A percentile compares a stretch with the other conserved stretches of the same genome.
Evolutionary conservation across 805 yeast species (phyloP).

Genomic region (Saccharomycopsis selenospora): DNA sequence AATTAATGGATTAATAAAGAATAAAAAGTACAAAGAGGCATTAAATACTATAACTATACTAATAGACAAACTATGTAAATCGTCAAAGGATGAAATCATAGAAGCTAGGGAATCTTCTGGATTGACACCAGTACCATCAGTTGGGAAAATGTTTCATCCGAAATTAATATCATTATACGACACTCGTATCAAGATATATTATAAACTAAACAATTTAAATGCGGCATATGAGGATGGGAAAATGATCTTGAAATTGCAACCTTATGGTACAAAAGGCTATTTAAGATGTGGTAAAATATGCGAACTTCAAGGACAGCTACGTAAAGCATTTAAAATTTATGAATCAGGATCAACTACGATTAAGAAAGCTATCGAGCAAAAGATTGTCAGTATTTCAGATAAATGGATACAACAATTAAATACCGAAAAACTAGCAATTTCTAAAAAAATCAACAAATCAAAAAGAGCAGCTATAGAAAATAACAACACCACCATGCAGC

Average conservation of each 20-base stretch:
- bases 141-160: conserved; percentile 14
- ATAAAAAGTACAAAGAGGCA: conserved; percentile 8
- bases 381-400: conserved; percentile 10
- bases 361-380: not conserved
- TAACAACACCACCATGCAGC: too few species aligned
- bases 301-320: conserved; percentile 2
- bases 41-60: not conserved
- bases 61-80: conserved; percentile 1
- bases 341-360: conserved; percentile 9
- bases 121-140: conserved; percentile 9
- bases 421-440: not conserved
- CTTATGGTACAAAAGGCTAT: conserved; percentile 18
- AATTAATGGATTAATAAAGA: conserved; percentile 2
- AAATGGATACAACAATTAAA: conserved; percentile 5
- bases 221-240: conserved; percentile 19
- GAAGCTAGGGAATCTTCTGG: conserved; percentile 9
- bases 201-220: conserved; percentile 24
- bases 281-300: conserved; percentile 12
- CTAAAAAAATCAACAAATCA: not conserved
- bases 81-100: conserved; percentile 4
- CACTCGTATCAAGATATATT: conserved; percentile 22
- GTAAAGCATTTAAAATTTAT: conserved; percentile 9
- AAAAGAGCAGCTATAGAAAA: not conserved
- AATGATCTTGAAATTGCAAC: conserved; percentile 12
- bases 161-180: conserved; percentile 9